These are phyloP conservation scores for Paracorniculantispora psalliotae DNA, from an alignment of 2,329 filamentous ascomycete species.

Conservation along the genomic window DNA sequence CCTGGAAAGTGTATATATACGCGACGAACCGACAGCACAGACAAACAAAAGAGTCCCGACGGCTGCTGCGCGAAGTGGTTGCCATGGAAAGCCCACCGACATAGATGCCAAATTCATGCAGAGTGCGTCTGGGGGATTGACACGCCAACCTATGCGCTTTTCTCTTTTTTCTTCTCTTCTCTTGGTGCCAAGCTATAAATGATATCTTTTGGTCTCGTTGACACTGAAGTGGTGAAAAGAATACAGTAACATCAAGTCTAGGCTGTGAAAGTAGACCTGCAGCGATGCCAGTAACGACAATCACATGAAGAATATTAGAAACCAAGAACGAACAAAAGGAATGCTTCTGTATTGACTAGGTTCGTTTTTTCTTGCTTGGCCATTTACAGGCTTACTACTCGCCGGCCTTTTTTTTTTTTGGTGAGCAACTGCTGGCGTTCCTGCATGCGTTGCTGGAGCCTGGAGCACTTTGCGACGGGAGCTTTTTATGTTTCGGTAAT, in stretches of 20 bases:
- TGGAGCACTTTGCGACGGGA: background rate
- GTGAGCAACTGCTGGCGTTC: constrained; percentile 1
- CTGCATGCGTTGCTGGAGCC: background rate
- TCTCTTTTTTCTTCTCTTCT: no score
- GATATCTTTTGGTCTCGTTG: no score
- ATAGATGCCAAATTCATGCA: background rate
- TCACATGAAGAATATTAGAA: no score
- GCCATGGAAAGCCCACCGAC: background rate
- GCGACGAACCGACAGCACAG: background rate
- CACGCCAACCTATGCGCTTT: background rate
- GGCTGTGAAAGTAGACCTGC: no score
- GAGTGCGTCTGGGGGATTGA: background rate
- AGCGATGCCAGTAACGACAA: no score
- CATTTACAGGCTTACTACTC: no score
- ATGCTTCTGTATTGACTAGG: no score
- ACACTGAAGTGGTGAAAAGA: no score
- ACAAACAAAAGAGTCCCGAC: background rate
- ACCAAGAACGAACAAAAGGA: no score
- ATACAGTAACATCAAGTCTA: no score
- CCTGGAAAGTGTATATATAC: background rate
- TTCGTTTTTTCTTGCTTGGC: no score
- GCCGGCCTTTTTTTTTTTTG: background rate
- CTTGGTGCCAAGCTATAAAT: no score
- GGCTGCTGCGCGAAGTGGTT: background rate
- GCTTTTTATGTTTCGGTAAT: background rate